Percentiles rank a stretch among this genome's conserved stretches.
Evolutionary conservation across 164 flowering plant genomes (phyloP).

Genomic region (Vitis labrusca): DNA sequence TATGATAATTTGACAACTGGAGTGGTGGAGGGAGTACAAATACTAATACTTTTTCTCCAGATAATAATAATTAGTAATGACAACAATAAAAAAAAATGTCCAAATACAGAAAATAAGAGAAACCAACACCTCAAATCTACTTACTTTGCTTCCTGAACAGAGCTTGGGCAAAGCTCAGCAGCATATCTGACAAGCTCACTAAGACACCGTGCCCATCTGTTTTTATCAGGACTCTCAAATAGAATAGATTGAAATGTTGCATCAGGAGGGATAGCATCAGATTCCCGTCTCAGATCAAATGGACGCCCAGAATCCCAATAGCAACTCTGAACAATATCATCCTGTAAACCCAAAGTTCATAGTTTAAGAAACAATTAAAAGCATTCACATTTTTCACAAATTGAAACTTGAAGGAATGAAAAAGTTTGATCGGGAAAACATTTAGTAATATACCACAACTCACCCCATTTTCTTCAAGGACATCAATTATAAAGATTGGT

Average conservation of each 20-base stretch:
- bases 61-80: too few species aligned
- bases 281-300: constrained; percentile 86
- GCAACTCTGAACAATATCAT: constrained; percentile 95
- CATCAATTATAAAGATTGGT: constrained; percentile 90
- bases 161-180: constrained; percentile 85
- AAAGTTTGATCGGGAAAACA: neutral
- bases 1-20: too few species aligned
- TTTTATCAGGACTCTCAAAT: constrained; percentile 92
- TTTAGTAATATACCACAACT: constrained; percentile 5
- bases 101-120: neutral
- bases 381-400: neutral
- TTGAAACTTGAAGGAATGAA: neutral
- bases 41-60: too few species aligned
- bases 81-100: neutral
- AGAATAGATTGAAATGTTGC: constrained; percentile 88
- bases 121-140: constrained; percentile 9
- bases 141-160: constrained; percentile 96
- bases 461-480: constrained; percentile 98
- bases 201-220: constrained; percentile 95
- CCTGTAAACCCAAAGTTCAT: constrained; percentile 44
- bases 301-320: constrained; percentile 97
- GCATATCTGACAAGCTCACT: constrained; percentile 95
- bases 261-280: constrained; percentile 86
- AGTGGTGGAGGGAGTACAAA: too few species aligned
- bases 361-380: neutral